Evolutionary conservation across 768 basidiomycete species (phyloP), one percentile per base, ranked within the genome.

Genomic region (Cystobasidium ongulense): DNA sequence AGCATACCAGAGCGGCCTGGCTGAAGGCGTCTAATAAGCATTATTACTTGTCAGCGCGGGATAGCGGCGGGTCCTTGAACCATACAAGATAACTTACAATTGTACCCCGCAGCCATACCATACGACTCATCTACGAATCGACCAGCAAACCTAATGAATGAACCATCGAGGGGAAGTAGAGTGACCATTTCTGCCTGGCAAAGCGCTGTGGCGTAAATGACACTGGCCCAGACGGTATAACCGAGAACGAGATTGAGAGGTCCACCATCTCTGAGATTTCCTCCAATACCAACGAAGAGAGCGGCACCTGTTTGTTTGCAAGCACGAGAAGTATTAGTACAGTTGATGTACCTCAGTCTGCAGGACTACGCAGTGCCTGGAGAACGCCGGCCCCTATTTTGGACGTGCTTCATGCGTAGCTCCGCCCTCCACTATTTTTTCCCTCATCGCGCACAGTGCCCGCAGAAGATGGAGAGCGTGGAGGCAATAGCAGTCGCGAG

Each of bases 111-210:
- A 15, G 66, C 66, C 52, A 74, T 57, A 21, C 74, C 74, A 36
- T 63, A 74, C 23, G 74, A 39, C 43, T 74, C 74, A 59, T 72
- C 70, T 15, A 74, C 74, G 64, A 74, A 74, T 35, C 70, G 4
- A 7, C 74, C 74, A 72, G 73, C 73, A 46, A 74, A 74, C 7
- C 64, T 35, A 41, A 74, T 74, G 71, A 74, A 74, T 11, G 74
- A 74, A 8, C 74, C 74, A 54, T 74, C 74, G 17, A 74, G n/a
- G 2, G 74, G 74, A 17, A 67, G 38, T 23, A 74, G 52, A 35
- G 73, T 72, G 73, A 74, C 74, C 70, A 70, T 74, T 43, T 74
- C 74, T 27, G 54, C 57, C 57, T 74, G 74, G 54, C 74, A 74
- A 15, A 54, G 27, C 2, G 74, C 74, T 11, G 35, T 61, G 33